These are phyloP conservation scores for Ophiostoma ips DNA, from an alignment of 2,329 filamentous ascomycete species.

Conservation along the genomic window DNA sequence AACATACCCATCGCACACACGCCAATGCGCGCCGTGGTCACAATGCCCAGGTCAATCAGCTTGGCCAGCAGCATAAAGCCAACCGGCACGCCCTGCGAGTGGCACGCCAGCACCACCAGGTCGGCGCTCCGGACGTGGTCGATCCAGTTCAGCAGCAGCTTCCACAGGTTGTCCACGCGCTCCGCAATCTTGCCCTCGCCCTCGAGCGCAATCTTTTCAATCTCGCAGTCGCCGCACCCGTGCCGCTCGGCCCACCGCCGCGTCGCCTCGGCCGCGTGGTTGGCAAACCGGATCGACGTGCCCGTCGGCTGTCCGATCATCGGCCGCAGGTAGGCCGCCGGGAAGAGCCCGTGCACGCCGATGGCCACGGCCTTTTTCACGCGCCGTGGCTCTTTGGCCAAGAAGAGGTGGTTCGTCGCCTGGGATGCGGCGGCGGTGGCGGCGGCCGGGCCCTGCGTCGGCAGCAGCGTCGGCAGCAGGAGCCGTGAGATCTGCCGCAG, in stretches of 20 bases:
- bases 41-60: slow-evolving; percentile 76
- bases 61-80: slow-evolving; percentile 86
- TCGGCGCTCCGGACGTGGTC: slow-evolving; percentile 79
- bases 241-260: slow-evolving; percentile 65
- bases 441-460: slow-evolving; percentile 35
- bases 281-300: slow-evolving; percentile 86
- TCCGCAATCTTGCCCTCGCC: slow-evolving; percentile 87
- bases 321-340: slow-evolving; percentile 70
- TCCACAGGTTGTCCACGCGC: slow-evolving; percentile 86
- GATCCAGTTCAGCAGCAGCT: slow-evolving; percentile 85
- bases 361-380: slow-evolving; percentile 84
- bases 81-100: slow-evolving; percentile 92
- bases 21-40: slow-evolving; percentile 63
- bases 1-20: slow-evolving; percentile 59
- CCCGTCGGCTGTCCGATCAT: slow-evolving; percentile 92
- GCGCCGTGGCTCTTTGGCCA: slow-evolving; percentile 52
- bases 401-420: slow-evolving; percentile 54
- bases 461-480: slow-evolving; percentile 40
- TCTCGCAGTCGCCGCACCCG: slow-evolving; percentile 60
- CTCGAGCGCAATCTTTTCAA: slow-evolving; percentile 89
- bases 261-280: slow-evolving; percentile 72
- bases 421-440: slow-evolving; percentile 35
- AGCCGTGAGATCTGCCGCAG: slow-evolving; percentile 51
- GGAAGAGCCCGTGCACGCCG: slow-evolving; percentile 88
- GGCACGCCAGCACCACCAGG: slow-evolving; percentile 81